Percentiles rank a stretch among this genome's conserved stretches.
Evolutionary conservation across 2,329 filamentous ascomycete genomes (phyloP).

Genomic region (Botrytis fragariae): DNA sequence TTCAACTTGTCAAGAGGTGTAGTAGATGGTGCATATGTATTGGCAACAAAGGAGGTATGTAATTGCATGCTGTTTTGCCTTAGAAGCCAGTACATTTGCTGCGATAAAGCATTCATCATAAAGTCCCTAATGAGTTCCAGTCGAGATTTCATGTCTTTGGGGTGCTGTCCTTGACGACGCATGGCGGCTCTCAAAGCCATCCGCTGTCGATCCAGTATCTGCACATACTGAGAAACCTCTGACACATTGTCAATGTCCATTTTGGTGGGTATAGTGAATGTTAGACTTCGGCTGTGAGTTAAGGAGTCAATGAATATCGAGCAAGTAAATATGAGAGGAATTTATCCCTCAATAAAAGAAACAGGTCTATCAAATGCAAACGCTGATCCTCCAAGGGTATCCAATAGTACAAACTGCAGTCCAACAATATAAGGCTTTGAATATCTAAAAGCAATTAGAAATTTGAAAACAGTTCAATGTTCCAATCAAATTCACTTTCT

Average conservation of each 20-base stretch:
- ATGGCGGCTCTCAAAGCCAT: slow-evolving; percentile 10
- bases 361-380: not conserved
- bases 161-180: slow-evolving; percentile 9
- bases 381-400: no score
- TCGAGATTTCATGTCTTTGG: slow-evolving; percentile 8
- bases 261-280: not conserved
- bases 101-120: not conserved
- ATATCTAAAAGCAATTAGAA: no score
- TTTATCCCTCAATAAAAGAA: no score
- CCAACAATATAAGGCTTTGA: no score
- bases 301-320: not conserved
- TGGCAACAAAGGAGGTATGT: slow-evolving; percentile 16
- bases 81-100: not conserved
- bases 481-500: no score
- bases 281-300: not conserved
- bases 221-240: not conserved
- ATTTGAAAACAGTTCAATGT: no score
- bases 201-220: slow-evolving; percentile 9
- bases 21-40: slow-evolving; percentile 19
- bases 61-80: not conserved
- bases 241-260: slow-evolving; percentile 22
- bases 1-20: slow-evolving; percentile 24
- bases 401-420: no score
- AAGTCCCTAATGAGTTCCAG: slow-evolving; percentile 10
- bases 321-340: not conserved